Percentiles rank a stretch among this genome's conserved stretches.
phyloP scores from a whole-genome alignment of 2,329 filamentous ascomycete genomes.

The Diaporthe vexans region DNA sequence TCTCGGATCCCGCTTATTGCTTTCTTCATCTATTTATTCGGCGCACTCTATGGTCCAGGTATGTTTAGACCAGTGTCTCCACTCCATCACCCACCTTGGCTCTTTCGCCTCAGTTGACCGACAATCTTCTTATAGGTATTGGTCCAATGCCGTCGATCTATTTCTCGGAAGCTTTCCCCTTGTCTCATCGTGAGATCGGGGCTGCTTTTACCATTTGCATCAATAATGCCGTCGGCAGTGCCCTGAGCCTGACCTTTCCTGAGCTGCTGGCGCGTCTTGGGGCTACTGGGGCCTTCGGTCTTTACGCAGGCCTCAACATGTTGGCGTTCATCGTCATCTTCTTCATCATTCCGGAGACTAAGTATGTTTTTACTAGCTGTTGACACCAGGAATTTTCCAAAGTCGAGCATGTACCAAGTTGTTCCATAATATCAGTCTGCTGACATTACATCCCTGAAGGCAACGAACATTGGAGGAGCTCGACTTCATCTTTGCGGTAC shows the following conservation, averaged over 20 bases:
- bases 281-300: slow-evolving; percentile 65
- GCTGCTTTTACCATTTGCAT: slow-evolving; percentile 50
- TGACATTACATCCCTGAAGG: slow-evolving; percentile 35
- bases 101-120: no score
- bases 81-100: slow-evolving; percentile 18
- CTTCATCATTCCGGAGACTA: slow-evolving; percentile 70
- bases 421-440: neutral
- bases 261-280: slow-evolving; percentile 58
- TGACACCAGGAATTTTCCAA: neutral
- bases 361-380: slow-evolving; percentile 47
- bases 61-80: neutral
- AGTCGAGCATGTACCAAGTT: neutral
- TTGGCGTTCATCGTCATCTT: slow-evolving; percentile 75
- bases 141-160: slow-evolving; percentile 57
- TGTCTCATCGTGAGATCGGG: slow-evolving; percentile 64
- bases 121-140: slow-evolving; percentile 47
- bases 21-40: slow-evolving; percentile 70
- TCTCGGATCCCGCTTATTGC: slow-evolving; percentile 65
- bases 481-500: slow-evolving; percentile 55
- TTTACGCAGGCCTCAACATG: slow-evolving; percentile 73
- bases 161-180: slow-evolving; percentile 67
- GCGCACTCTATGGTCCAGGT: slow-evolving; percentile 64
- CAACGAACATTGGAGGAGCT: slow-evolving; percentile 63
- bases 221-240: slow-evolving; percentile 49
- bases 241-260: slow-evolving; percentile 57